phyloP scores from a whole-genome alignment of 2,329 filamentous ascomycete species.

The Beauveria sp. region DNA sequence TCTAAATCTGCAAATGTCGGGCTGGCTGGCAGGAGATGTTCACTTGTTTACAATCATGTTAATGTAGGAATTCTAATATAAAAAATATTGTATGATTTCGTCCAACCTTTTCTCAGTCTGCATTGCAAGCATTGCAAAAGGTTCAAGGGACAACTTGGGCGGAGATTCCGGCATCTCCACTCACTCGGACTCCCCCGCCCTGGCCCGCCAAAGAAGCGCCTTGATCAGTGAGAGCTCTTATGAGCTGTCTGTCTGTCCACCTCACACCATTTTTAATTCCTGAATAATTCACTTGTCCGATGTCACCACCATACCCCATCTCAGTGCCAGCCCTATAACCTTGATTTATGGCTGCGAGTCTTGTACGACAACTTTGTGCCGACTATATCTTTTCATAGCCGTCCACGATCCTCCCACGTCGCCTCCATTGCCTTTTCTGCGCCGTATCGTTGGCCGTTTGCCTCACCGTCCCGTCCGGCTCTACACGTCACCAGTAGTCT shows the following conservation, averaged over 20 bases:
- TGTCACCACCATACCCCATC: background rate
- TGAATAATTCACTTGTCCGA: background rate
- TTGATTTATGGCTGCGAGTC: background rate
- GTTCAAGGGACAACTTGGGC: background rate
- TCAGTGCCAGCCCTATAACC: background rate
- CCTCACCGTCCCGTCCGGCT: background rate
- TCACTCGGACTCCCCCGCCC: background rate
- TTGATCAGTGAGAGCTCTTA: background rate
- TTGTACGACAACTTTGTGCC: background rate
- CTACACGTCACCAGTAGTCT: slow-evolving; percentile 36
- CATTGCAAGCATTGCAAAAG: background rate
- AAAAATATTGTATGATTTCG: too few species aligned
- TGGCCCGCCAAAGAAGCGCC: background rate
- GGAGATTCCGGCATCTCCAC: background rate
- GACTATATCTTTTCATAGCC: background rate
- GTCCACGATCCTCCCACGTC: background rate
- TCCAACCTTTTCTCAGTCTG: background rate
- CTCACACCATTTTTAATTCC: background rate
- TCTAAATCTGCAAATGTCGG: too few species aligned
- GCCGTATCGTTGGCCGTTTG: background rate
- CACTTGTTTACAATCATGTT: too few species aligned
- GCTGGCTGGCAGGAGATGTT: too few species aligned
- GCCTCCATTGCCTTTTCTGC: background rate
- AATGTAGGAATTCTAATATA: too few species aligned
- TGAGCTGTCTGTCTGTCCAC: background rate